Conservation (phyloP, 305 asterid genomes). For the Fraxinus platypoda region DNA sequence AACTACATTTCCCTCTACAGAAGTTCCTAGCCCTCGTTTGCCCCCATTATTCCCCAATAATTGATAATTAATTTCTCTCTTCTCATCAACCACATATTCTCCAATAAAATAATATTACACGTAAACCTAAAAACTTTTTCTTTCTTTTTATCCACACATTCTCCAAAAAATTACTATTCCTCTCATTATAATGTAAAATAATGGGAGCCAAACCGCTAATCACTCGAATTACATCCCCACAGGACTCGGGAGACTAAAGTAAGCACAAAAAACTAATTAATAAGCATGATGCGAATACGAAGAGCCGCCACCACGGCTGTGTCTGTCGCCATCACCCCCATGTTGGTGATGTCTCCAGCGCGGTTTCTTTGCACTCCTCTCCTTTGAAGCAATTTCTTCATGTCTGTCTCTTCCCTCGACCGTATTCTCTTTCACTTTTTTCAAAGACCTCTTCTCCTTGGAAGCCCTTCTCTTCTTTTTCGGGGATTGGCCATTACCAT, state of each 20-base stretch:
- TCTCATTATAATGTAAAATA: too few species aligned
- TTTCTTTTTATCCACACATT: too few species aligned
- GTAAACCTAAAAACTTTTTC: too few species aligned
- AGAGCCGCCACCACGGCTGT: slow-evolving; percentile 8
- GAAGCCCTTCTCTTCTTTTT: slow-evolving; percentile 59
- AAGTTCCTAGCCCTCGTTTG: background rate
- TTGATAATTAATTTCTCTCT: too few species aligned
- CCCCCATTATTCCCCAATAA: too few species aligned
- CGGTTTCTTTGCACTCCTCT: slow-evolving; percentile 32
- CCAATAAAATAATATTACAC: too few species aligned
- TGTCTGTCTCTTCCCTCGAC: slow-evolving; percentile 19
- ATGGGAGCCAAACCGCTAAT: background rate
- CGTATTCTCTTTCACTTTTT: slow-evolving; percentile 35
- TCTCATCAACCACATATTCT: too few species aligned
- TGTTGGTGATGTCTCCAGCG: slow-evolving; percentile 29
- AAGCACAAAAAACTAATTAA: background rate
- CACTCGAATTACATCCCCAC: background rate
- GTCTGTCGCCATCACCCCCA: slow-evolving; percentile 26
- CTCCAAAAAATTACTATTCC: too few species aligned
- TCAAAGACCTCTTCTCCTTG: slow-evolving; percentile 33
- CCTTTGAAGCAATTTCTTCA: slow-evolving; percentile 38
- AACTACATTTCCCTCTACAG: background rate
- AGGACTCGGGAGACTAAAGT: background rate
- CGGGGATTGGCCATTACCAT: slow-evolving; percentile 32
- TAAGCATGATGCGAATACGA: slow-evolving; percentile 8